phyloP scores from a whole-genome alignment of 163 green algal species.

The Chlorella variabilis region DNA sequence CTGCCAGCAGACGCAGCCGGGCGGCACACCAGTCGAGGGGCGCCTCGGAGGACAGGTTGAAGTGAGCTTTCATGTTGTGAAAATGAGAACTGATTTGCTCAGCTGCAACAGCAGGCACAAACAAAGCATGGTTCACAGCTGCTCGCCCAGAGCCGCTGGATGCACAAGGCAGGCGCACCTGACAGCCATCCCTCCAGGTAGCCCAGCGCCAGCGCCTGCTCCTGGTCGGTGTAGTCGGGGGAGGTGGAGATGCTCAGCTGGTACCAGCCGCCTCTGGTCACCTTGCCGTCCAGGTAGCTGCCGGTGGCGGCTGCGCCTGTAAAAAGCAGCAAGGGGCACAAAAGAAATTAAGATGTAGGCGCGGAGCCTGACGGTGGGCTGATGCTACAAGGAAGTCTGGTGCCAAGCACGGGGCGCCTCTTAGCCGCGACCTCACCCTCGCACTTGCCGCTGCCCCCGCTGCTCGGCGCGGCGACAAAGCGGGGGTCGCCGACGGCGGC shows the following conservation, averaged over 20 bases:
- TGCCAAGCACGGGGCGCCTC: too few species aligned
- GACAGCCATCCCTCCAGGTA: conserved; percentile 39
- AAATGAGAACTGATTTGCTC: conserved; percentile 39
- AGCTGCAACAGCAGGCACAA: too few species aligned
- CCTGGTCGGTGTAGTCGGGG: not conserved
- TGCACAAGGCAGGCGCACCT: not conserved
- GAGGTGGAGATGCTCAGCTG: conserved; percentile 35
- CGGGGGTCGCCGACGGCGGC: too few species aligned
- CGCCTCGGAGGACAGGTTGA: conserved; percentile 26
- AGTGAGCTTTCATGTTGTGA: conserved; percentile 38
- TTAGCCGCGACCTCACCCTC: too few species aligned
- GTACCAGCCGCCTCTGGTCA: conserved; percentile 18
- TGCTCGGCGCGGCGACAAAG: too few species aligned
- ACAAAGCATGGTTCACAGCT: too few species aligned
- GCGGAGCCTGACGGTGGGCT: too few species aligned
- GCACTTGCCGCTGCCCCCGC: too few species aligned
- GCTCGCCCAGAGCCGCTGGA: too few species aligned
- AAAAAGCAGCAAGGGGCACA: too few species aligned
- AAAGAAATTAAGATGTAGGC: not conserved
- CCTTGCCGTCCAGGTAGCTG: not conserved
- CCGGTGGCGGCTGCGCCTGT: conserved; percentile 8
- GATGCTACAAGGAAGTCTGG: too few species aligned
- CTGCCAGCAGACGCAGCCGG: not conserved
- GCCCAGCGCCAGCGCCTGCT: conserved; percentile 32
- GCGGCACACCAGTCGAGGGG: conserved; percentile 16